Conservation (phyloP, 805 yeast genomes). For the Saccharomycopsis fermentans region DNA sequence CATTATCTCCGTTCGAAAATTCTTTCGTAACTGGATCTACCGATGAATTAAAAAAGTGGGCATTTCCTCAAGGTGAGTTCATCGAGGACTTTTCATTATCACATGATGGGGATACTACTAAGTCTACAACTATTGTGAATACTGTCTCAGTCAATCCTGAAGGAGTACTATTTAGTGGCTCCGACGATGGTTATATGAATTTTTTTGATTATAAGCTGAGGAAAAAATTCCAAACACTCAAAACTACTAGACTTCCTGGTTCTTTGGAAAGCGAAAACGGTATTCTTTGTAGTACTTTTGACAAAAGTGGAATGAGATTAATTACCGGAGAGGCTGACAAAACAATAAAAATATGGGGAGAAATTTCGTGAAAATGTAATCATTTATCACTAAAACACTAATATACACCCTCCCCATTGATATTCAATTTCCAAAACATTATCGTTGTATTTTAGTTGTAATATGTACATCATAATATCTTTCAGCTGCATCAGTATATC, state of each 20-base stretch:
- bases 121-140: conserved; percentile 42
- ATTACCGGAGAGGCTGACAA: conserved; percentile 90
- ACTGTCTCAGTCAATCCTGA: conserved; percentile 57
- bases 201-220: conserved; percentile 76
- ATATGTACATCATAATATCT: too few species aligned
- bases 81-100: conserved; percentile 44
- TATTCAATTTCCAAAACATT: background rate
- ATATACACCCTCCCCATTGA: too few species aligned
- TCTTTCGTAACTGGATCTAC: conserved; percentile 76
- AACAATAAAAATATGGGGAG: conserved; percentile 66
- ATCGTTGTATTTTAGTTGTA: too few species aligned
- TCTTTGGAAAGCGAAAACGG: conserved; percentile 58
- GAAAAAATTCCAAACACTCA: conserved; percentile 41
- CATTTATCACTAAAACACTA: too few species aligned
- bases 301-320: conserved; percentile 67
- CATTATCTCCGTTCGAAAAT: conserved; percentile 55
- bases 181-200: conserved; percentile 69
- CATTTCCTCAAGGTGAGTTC: conserved; percentile 57
- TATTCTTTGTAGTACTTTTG: conserved; percentile 63
- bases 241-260: conserved; percentile 57
- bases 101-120: conserved; percentile 21
- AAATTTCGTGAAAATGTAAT: conserved; percentile 22
- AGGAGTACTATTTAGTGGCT: conserved; percentile 66
- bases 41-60: conserved; percentile 76
- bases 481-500: background rate